These are phyloP conservation scores for Cyclotella kingstonii DNA, from an alignment of 108 stramenopile species.

Conservation along the genomic window DNA sequence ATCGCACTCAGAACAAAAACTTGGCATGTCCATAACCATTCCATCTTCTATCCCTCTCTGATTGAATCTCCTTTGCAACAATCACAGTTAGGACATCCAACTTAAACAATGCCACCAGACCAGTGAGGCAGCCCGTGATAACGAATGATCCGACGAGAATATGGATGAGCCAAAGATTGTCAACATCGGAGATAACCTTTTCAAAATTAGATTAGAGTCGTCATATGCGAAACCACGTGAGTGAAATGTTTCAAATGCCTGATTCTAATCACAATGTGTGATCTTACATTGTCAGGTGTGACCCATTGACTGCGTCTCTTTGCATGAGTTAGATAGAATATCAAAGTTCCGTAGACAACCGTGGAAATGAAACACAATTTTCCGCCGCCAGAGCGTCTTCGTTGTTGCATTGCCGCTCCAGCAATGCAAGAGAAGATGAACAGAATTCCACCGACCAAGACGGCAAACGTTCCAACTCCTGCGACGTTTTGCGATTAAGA, in stretches of 20 bases:
- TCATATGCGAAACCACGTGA: no score
- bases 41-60: slow-evolving; percentile 14
- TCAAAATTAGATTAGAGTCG: no score
- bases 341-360: slow-evolving; percentile 10
- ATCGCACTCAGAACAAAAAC: no score
- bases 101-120: slow-evolving; percentile 9
- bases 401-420: slow-evolving; percentile 8
- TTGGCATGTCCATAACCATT: neutral
- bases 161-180: slow-evolving; percentile 27
- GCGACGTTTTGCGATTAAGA: neutral
- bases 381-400: neutral
- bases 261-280: no score
- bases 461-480: slow-evolving; percentile 27
- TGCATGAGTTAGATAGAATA: slow-evolving; percentile 21
- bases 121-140: slow-evolving; percentile 9
- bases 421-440: slow-evolving; percentile 16
- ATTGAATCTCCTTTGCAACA: slow-evolving; percentile 17
- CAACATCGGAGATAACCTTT: slow-evolving; percentile 33
- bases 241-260: no score
- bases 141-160: slow-evolving; percentile 21
- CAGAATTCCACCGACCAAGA: slow-evolving; percentile 18
- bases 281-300: slow-evolving; percentile 18
- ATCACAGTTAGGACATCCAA: slow-evolving; percentile 16
- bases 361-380: slow-evolving; percentile 3
- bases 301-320: slow-evolving; percentile 29